Evolutionary conservation across 1,284 basidiomycete genomes (phyloP), one percentile per base, ranked within the genome.

Genomic region (Afroboletus lepidellus): DNA sequence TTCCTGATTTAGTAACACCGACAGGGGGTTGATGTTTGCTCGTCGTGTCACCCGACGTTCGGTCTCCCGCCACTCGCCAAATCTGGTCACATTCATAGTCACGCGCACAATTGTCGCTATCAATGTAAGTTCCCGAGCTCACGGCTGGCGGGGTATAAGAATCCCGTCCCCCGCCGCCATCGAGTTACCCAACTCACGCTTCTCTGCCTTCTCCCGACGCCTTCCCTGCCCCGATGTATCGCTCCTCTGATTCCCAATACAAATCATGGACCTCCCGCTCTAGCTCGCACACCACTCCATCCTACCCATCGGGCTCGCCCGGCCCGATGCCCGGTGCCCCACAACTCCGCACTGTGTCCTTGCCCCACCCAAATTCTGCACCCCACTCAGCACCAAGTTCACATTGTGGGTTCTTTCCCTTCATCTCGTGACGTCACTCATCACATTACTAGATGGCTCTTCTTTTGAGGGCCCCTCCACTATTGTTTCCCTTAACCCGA

Each of bases 361-460:
- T 67, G 18, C 66, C 66, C 13, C 69, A 71, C 41, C 66, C 66
- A 11, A 71, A 69, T 37, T 57, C 69, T 11, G 42, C 58, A 20
- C 49, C 54, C 1, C 21, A 67, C 33, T 29, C 53, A 7, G 53
- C 65, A 3, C 39, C 54, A 12, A 32, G 49, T 9, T 47, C 63
- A 3, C 47, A 46, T 4, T 38, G 65, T 5, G 65, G 18, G 16
- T 18, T 11, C 6, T 30, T 18, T 25, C 20, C 11, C 13, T 25
- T 8, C 24, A 2, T 37, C 11, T 21, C 20, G 5, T 34, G 9
- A 6, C 18, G 13, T 48, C 23, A 24, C 57, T 63, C n/a, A 56
- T 24, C 2, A 15, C 9, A 3, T 9, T 18, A 41, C n/a, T 2
- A 66, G 67, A 58, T 15, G 16, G 48, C 24, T 33, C 46, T 25